These are phyloP conservation scores for Protomyces pachydermus DNA, from an alignment of 1,139 yeast species.

Conservation along the genomic window DNA sequence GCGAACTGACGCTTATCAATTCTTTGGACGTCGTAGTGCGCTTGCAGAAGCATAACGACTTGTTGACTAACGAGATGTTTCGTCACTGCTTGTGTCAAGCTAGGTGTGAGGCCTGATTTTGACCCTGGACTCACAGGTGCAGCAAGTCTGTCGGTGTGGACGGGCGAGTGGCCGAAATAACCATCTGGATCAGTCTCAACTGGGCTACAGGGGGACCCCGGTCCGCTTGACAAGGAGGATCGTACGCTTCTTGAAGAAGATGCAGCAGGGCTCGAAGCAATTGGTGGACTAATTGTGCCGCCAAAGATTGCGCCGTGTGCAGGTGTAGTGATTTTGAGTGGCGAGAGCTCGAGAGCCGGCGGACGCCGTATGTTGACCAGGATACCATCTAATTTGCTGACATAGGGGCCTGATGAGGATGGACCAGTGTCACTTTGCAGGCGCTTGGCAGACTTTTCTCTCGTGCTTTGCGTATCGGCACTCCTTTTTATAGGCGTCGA, in stretches of 20 bases:
- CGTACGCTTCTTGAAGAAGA: neutral
- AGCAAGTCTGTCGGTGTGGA: neutral
- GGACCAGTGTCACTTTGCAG: neutral
- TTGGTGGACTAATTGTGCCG: neutral
- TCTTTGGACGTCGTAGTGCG: slow-evolving; percentile 2
- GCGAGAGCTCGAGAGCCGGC: neutral
- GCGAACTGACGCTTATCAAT: slow-evolving; percentile 19
- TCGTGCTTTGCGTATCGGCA: neutral
- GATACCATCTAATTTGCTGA: neutral
- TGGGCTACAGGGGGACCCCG: neutral
- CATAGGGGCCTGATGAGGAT: neutral
- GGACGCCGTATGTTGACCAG: neutral
- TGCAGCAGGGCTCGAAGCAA: neutral
- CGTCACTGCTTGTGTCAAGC: neutral
- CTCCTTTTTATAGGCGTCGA: neutral
- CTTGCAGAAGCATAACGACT: slow-evolving; percentile 8
- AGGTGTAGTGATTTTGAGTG: neutral
- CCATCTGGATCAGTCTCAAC: neutral
- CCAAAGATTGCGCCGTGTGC: neutral
- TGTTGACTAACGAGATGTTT: neutral
- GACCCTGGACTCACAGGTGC: neutral
- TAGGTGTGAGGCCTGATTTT: neutral
- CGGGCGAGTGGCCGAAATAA: neutral
- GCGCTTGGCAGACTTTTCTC: neutral
- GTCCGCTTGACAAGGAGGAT: neutral